Conservation (phyloP, 306 rosid species). For the Clitoria ternatea region DNA sequence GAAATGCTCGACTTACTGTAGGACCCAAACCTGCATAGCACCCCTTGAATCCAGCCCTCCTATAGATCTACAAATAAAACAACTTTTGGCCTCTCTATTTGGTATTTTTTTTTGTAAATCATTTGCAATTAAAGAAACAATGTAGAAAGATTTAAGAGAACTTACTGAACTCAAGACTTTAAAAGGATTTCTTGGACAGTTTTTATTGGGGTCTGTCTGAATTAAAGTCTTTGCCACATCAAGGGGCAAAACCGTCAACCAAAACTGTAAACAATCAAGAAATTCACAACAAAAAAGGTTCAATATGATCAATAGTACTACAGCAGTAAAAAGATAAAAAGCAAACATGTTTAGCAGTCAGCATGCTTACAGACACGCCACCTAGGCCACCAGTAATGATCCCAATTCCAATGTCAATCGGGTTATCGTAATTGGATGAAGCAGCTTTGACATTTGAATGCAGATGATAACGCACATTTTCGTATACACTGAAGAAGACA, state of each 20-base stretch:
- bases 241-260: slow-evolving; percentile 89
- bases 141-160: slow-evolving; percentile 6
- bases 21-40: slow-evolving; percentile 92
- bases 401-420: slow-evolving; percentile 82
- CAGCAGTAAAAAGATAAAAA: too few species aligned
- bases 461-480: slow-evolving; percentile 70
- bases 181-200: slow-evolving; percentile 63
- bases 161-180: slow-evolving; percentile 63
- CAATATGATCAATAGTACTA: background rate
- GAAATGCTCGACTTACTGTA: slow-evolving; percentile 76
- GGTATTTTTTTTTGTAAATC: background rate
- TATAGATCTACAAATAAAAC: slow-evolving; percentile 53
- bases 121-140: background rate
- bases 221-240: slow-evolving; percentile 92
- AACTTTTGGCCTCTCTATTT: background rate
- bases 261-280: slow-evolving; percentile 51
- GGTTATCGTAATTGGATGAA: slow-evolving; percentile 46
- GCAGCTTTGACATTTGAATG: slow-evolving; percentile 52
- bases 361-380: slow-evolving; percentile 65
- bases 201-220: slow-evolving; percentile 71
- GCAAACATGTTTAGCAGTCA: slow-evolving; percentile 22
- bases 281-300: background rate
- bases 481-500: slow-evolving; percentile 66
- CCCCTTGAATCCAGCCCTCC: slow-evolving; percentile 70
- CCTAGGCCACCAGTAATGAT: slow-evolving; percentile 75